These are phyloP conservation scores for Jatropha curcas DNA, from an alignment of 345 rosid species.

Conservation along the genomic window DNA sequence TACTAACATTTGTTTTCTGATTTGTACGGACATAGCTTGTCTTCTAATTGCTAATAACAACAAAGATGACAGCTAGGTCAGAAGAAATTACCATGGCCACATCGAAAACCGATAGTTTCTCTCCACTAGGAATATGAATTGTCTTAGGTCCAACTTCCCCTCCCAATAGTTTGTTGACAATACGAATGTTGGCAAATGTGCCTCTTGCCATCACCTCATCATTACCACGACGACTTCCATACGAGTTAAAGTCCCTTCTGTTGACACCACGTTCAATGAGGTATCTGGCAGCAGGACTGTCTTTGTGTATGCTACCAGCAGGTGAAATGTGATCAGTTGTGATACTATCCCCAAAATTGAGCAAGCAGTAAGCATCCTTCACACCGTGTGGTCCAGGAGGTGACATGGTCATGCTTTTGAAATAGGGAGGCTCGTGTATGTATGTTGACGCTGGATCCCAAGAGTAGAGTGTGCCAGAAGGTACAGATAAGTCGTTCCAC, in stretches of 20 bases:
- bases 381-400: constrained; percentile 83
- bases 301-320: constrained; percentile 91
- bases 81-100: constrained; percentile 67
- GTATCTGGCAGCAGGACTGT: constrained; percentile 85
- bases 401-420: constrained; percentile 88
- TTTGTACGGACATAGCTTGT: background rate
- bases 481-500: constrained; percentile 82
- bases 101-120: constrained; percentile 80
- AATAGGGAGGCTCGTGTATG: constrained; percentile 87
- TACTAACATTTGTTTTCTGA: background rate
- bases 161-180: constrained; percentile 73
- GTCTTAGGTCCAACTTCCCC: constrained; percentile 96
- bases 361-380: constrained; percentile 85
- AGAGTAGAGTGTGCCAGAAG: constrained; percentile 59
- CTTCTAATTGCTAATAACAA: background rate
- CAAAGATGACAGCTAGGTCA: background rate
- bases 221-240: constrained; percentile 89
- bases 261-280: constrained; percentile 81
- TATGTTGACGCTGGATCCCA: constrained; percentile 90
- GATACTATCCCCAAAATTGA: constrained; percentile 85
- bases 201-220: constrained; percentile 91
- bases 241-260: constrained; percentile 82
- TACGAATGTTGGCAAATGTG: constrained; percentile 77
- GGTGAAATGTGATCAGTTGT: constrained; percentile 95
- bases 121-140: constrained; percentile 72